Percentiles rank a stretch among this genome's conserved stretches.
Conservation (phyloP, 73 alveolate species). For the Paramecium primaurelia region DNA sequence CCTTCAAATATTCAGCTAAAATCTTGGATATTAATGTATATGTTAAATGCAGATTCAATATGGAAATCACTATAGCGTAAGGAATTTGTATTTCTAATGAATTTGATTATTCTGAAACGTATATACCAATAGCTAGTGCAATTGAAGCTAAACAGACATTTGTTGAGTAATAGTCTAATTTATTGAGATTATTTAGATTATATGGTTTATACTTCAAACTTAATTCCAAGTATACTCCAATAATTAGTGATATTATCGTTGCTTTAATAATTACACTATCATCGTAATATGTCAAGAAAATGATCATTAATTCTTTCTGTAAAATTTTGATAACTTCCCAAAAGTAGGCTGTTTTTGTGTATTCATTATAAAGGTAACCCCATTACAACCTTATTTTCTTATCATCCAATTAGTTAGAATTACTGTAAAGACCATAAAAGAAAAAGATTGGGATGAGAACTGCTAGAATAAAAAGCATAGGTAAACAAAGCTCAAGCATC, state of each 20-base stretch:
- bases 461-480: not conserved
- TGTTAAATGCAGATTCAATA: not conserved
- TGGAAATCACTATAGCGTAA: not conserved
- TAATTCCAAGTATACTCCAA: not conserved
- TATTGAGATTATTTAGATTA: not conserved
- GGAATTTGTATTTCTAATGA: not conserved
- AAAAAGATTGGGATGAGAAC: not conserved
- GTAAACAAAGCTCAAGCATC: not conserved
- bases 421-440: not conserved
- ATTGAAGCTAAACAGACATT: not conserved
- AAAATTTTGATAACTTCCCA: conserved; percentile 40
- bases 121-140: not conserved
- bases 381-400: not conserved
- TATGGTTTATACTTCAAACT: not conserved
- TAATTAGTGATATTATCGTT: not conserved
- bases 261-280: conserved; percentile 2
- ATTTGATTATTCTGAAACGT: not conserved
- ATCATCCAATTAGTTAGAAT: not conserved
- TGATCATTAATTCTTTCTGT: not conserved
- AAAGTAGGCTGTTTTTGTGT: not conserved
- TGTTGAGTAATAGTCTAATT: not conserved
- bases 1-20: not conserved
- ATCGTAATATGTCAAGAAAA: conserved; percentile 5
- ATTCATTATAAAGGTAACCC: conserved; percentile 45
- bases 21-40: not conserved